Base-by-base conservation (phyloP, 495 filamentous ascomycete genomes). In the Tuber calosporum region DNA sequence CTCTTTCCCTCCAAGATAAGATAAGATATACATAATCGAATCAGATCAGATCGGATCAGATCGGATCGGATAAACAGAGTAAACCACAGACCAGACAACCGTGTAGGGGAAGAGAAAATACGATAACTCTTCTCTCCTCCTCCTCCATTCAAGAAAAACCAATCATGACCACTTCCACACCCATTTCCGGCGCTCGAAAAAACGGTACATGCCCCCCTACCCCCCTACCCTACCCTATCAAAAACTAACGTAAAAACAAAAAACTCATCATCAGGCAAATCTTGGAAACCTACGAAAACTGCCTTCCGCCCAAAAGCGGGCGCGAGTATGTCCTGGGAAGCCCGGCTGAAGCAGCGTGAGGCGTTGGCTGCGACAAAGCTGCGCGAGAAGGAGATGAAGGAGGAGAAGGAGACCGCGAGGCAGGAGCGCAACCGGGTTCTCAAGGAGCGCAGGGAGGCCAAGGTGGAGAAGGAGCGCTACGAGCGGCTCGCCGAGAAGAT, bases 401-500 rank as follows among this genome's bases (percentile, higher is more conserved):
- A 92, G 7, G 95, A 98, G 84, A 97, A 96, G 82, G 93, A 96
- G 81, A 88, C 89, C 13, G 92, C 91, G 81, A 86, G 92, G 85
- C 86, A 94, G 87, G 93, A 97, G 83, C 74, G 83, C 53, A 36
- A 36, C 40, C 38, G 39, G 39, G 15, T 69, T 26, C 91, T 98
- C 78, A 94, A 90, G 80, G 92, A 95, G 72, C 91, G 89, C 82
- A 86, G 92, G 66, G 91, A 89, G 36, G 89, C 88, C 9, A 97
- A 97, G 86, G 93, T 91, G 80, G 95, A 99, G 85, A 95, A 93
- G 84, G 93, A 91, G 75, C 87, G 96, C 53, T 98, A 92, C 82
- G 93, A 93, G 84, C 93, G 93, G 85, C 89, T 99, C 89, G 95
- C 92, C 40, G 91, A 94, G 84, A 97, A 93, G 85, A 98, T 99